Conservation (phyloP, 1,284 basidiomycete genomes). For the Cutaneotrichosporon sp. region DNA sequence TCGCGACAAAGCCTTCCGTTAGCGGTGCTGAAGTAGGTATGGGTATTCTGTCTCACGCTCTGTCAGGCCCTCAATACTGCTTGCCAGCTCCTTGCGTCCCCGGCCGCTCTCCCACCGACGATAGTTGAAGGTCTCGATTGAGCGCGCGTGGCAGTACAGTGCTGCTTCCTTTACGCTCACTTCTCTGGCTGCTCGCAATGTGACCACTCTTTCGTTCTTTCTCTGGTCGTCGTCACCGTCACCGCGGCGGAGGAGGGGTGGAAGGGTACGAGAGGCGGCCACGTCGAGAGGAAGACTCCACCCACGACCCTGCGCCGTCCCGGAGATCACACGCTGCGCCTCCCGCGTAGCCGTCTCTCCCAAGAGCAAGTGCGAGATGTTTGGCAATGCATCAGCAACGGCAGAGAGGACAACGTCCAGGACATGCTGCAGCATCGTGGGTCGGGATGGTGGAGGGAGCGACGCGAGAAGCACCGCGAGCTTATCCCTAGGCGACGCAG, state of each 20-base stretch:
- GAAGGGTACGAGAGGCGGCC: constrained; percentile 48
- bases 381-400: constrained; percentile 56
- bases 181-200: constrained; percentile 70
- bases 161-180: constrained; percentile 70
- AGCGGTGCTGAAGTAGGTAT: no score
- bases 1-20: constrained; percentile 68
- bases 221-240: constrained; percentile 56
- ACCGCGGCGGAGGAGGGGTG: background rate
- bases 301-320: constrained; percentile 72
- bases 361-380: constrained; percentile 69
- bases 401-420: constrained; percentile 67
- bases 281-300: constrained; percentile 68
- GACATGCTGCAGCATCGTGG: constrained; percentile 59
- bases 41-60: constrained; percentile 59
- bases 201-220: no score
- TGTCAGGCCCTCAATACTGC: constrained; percentile 62
- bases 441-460: constrained; percentile 71
- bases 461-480: constrained; percentile 67
- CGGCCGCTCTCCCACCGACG: constrained; percentile 59
- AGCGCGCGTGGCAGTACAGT: constrained; percentile 34
- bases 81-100: constrained; percentile 50
- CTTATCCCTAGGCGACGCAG: no score
- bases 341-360: constrained; percentile 76
- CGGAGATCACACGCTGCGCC: constrained; percentile 69
- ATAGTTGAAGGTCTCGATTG: constrained; percentile 58